phyloP scores from a whole-genome alignment of 2,329 filamentous ascomycete species.

The Didymella glomerata region DNA sequence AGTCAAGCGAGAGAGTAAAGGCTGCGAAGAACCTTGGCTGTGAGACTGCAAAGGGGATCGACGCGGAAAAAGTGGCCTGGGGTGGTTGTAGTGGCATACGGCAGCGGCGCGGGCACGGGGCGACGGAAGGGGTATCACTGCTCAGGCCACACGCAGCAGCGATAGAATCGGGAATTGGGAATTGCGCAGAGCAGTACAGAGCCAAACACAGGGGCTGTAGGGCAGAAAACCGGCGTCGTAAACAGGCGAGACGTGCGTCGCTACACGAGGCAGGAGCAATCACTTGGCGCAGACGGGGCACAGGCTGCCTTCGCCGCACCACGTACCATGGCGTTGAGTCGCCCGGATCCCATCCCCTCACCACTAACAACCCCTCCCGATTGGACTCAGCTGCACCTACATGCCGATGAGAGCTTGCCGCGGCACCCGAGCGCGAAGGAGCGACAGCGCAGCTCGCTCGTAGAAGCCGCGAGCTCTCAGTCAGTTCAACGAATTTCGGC shows the following conservation, averaged over 20 bases:
- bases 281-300: slow-evolving; percentile 10
- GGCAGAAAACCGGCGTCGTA: slow-evolving; percentile 11
- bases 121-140: slow-evolving; percentile 19
- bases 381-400: background rate
- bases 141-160: slow-evolving; percentile 16
- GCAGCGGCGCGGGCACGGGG: slow-evolving; percentile 16
- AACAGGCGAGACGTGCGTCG: slow-evolving; percentile 15
- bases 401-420: slow-evolving; percentile 3
- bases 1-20: slow-evolving; percentile 13
- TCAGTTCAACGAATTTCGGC: slow-evolving; percentile 1
- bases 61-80: slow-evolving; percentile 20
- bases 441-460: slow-evolving; percentile 4
- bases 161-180: slow-evolving; percentile 7
- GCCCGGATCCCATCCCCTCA: background rate
- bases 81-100: slow-evolving; percentile 18
- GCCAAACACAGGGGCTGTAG: background rate
- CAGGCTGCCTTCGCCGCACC: slow-evolving; percentile 3
- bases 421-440: slow-evolving; percentile 3
- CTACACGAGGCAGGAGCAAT: slow-evolving; percentile 16
- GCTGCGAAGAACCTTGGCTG: slow-evolving; percentile 11
- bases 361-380: background rate
- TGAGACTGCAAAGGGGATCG: slow-evolving; percentile 17
- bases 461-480: slow-evolving; percentile 13
- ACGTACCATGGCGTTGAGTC: slow-evolving; percentile 4
- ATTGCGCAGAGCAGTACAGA: slow-evolving; percentile 4